Evolutionary conservation across 768 basidiomycete genomes (phyloP).

Genomic region (Phaeolepiota aurea): DNA sequence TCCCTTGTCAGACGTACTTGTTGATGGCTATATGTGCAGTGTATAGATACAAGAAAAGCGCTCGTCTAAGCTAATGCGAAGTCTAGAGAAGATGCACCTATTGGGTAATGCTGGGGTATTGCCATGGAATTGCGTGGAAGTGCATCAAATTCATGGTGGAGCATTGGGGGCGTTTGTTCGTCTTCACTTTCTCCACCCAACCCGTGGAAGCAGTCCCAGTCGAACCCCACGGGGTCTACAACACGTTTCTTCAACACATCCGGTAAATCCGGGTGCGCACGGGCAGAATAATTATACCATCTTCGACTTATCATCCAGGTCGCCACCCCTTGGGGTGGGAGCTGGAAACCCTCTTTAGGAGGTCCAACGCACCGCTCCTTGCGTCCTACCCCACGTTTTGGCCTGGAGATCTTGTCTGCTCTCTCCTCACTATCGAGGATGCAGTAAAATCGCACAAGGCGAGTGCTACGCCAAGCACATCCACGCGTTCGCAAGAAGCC

Average conservation of each 20-base stretch:
- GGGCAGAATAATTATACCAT: slow-evolving; percentile 42
- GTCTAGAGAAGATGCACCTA: slow-evolving; percentile 23
- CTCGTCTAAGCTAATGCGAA: slow-evolving; percentile 19
- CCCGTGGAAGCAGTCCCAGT: slow-evolving; percentile 37
- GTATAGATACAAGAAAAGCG: background rate
- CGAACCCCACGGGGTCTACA: slow-evolving; percentile 36
- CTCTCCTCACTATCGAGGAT: slow-evolving; percentile 52
- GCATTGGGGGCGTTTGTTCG: background rate
- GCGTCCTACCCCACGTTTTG: slow-evolving; percentile 51
- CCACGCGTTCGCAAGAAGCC: slow-evolving; percentile 47
- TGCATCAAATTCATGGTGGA: slow-evolving; percentile 9
- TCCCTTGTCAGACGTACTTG: too few species aligned
- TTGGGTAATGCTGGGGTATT: slow-evolving; percentile 12
- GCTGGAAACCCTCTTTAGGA: slow-evolving; percentile 43
- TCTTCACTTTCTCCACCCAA: slow-evolving; percentile 55
- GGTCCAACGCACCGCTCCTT: slow-evolving; percentile 46
- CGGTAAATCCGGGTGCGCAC: slow-evolving; percentile 38
- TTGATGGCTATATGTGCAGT: too few species aligned
- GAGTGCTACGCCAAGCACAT: slow-evolving; percentile 58
- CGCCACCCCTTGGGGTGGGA: slow-evolving; percentile 58
- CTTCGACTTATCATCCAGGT: slow-evolving; percentile 72
- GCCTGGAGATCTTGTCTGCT: slow-evolving; percentile 32
- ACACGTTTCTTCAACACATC: slow-evolving; percentile 33
- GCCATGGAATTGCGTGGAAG: slow-evolving; percentile 9
- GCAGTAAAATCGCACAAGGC: slow-evolving; percentile 52